Base-by-base conservation (phyloP, 176 grass and related monocot species). In the Alopecurus myosuroides region DNA sequence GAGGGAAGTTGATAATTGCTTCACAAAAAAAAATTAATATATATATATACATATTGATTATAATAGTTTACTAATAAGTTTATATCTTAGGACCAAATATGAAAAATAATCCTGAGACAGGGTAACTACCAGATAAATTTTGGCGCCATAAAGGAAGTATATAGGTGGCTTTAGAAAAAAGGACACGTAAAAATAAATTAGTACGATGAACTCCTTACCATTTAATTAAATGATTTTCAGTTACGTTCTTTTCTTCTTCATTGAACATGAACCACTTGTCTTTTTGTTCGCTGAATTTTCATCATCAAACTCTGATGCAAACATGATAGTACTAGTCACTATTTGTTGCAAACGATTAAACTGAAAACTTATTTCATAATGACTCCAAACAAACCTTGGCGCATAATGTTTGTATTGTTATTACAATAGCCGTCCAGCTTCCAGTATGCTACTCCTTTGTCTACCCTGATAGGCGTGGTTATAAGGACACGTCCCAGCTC, bases 211-310 rank as follows among this genome's bases (percentile, higher is more conserved):
- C 7, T 62, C 51, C 30, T 81, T 81, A 89, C 78, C 63, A 71
- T 81, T 62, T 77, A 56, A 53, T 40, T 82, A 72, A 6, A 77
- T 77, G 52, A 30, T 89, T 41, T 77, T 82, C 34, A 71, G 86
- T 76, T 77, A 77, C 34, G 62, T 72, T 86, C 62, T 89, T 51
- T 71, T 89, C 78, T 41, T 82, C 83, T 71, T 86, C 72, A 63
- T 34, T 86, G 70, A 86, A 77, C 52, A 86, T 82, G 70, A 86
- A 86, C 88, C 88, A 89, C 42, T 86, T 89, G 62, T 89, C 88
- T 17, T 77, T 17, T 44, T 82, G 57, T 45, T 74, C 73, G 62
- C 7, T 70, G 68, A 29, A 73, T 42, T 42, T 72, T 72, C 40
- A 4, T 73, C 33, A 5, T 67, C 62, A 89, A 86, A 70, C 34